A percentile compares a stretch with the other conserved stretches of the same genome.
Conservation (phyloP, 2,329 filamentous ascomycete genomes). For the Diaporthe caulivora region DNA sequence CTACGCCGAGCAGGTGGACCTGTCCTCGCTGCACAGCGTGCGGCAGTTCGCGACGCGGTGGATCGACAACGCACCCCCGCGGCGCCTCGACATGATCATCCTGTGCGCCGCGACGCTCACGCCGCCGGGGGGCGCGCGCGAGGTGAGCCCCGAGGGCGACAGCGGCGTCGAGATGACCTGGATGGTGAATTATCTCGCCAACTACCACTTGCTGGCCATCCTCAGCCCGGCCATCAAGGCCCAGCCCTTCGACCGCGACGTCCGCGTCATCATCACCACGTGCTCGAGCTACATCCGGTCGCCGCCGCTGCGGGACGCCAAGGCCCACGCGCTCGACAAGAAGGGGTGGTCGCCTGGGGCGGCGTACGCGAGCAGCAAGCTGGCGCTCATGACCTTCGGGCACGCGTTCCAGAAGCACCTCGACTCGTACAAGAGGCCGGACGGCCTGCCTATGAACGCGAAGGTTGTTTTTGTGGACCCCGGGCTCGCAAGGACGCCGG, state of each 20-base stretch:
- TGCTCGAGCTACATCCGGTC: constrained; percentile 90
- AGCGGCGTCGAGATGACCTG: constrained; percentile 80
- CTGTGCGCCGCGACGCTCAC: constrained; percentile 86
- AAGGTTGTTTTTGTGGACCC: constrained; percentile 91
- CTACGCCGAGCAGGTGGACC: constrained; percentile 94
- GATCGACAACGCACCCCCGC: constrained; percentile 94
- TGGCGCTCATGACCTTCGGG: constrained; percentile 91
- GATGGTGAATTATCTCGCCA: constrained; percentile 95
- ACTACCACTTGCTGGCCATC: constrained; percentile 94
- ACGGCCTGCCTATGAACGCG: constrained; percentile 84
- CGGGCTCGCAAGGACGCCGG: constrained; percentile 85
- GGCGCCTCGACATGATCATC: constrained; percentile 90
- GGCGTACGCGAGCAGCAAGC: constrained; percentile 75
- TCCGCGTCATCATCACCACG: constrained; percentile 86
- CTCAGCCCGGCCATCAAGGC: constrained; percentile 89
- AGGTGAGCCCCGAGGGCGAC: constrained; percentile 76
- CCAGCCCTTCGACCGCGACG: constrained; percentile 93
- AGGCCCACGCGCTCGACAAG: constrained; percentile 54
- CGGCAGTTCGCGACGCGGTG: constrained; percentile 95
- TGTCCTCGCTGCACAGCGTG: constrained; percentile 89
- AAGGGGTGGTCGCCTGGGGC: constrained; percentile 67
- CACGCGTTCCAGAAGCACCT: constrained; percentile 94
- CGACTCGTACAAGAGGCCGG: constrained; percentile 84
- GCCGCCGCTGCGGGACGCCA: constrained; percentile 70
- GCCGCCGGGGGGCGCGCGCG: constrained; percentile 71